Evolutionary conservation across 148 eudicot species (phyloP).

Genomic region (Rhododendron kiyosumense): DNA sequence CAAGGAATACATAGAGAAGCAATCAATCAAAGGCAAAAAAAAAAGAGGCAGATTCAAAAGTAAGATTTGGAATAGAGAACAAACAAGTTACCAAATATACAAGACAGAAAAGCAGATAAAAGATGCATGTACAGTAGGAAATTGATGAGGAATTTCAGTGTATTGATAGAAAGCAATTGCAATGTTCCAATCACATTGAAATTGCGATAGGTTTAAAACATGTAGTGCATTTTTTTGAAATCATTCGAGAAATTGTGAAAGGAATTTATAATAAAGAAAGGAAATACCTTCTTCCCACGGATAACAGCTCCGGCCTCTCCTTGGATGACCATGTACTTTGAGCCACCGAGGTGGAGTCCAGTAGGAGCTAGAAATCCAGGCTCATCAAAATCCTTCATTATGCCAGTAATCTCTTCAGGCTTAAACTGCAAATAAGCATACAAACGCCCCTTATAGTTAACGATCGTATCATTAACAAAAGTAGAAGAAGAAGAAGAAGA

Average conservation of each 20-base stretch:
- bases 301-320: conserved; percentile 46
- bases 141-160: background rate
- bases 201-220: background rate
- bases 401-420: conserved; percentile 33
- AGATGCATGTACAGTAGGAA: background rate
- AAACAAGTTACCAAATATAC: conserved; percentile 1
- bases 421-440: conserved; percentile 23
- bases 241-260: background rate
- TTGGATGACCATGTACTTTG: conserved; percentile 55
- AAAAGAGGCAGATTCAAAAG: no score
- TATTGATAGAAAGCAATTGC: background rate
- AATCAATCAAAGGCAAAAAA: background rate
- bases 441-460: background rate
- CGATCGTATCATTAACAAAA: background rate
- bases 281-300: conserved; percentile 45
- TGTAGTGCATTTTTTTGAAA: background rate
- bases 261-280: background rate
- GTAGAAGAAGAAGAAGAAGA: background rate
- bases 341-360: conserved; percentile 44
- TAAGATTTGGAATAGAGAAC: background rate
- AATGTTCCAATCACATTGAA: background rate
- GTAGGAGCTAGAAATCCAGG: conserved; percentile 49
- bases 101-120: background rate
- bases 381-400: conserved; percentile 47
- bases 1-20: background rate